Evolutionary conservation across 2,329 filamentous ascomycete species (phyloP), one percentile per base, ranked within the genome.

Genomic region (Nothomitra cinnamomea): DNA sequence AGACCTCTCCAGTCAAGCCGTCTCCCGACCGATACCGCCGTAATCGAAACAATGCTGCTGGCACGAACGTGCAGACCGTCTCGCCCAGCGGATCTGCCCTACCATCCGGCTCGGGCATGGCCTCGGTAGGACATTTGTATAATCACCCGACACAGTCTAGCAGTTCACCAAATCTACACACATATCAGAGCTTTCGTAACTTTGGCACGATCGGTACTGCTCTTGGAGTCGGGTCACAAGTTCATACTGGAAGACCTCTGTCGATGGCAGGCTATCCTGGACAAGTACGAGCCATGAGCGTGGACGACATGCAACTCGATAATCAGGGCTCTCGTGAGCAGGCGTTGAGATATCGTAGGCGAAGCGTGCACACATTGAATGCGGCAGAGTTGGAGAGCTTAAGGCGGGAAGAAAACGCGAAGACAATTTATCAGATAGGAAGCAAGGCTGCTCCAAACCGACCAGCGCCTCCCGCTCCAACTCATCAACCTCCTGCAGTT

Each of bases 1-100:
- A 82, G 69, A 66, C 70, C 25, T 59, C 70, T n/a, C 71, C 75
- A 52, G 67, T 72, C 47, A 88, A 87, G 61, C 72, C 81, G 21
- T 80, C 85, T 1, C 86, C 87, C 1, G 88, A 95, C 65, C 80
- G 90, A 56, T 95, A 95, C 65, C 78, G 88, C 61, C 82, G 88
- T 56, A 74, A 74, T 54, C 76, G 77, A 59, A 70, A 63, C 61
- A 67, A 60, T 61, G 62, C 57, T 64, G 65, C 51, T 59, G 63
- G 42, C 57, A 63, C 51, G 54, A 58, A 56, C 40, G 60, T 64
- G 41, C 49, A 57, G 28, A 55, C 56, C 10, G 52, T 56, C 56
- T 47, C 60, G 47, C 58, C 57, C 38, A 63, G 61, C 43, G 64
- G 63, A 53, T 73, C 72, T 36, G 68, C 70, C 21, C 61, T 66